Conservation (phyloP, 768 basidiomycete species). For the Kwoniella shandongensis region DNA sequence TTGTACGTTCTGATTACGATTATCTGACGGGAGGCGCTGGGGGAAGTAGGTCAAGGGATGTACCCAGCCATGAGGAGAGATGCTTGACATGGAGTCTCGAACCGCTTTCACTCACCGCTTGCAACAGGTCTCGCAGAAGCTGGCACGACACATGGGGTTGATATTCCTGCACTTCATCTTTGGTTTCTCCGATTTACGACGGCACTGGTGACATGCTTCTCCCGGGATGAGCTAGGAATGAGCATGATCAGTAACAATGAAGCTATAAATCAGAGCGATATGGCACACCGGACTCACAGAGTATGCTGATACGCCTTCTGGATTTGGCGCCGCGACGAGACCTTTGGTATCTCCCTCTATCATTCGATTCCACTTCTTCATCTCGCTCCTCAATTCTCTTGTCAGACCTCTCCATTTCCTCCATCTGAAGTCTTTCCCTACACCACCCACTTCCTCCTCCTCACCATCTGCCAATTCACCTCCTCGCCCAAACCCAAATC, state of each 20-base stretch:
- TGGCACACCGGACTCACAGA: conserved; percentile 27
- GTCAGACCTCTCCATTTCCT: conserved; percentile 33
- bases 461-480: conserved; percentile 12
- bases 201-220: conserved; percentile 50
- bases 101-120: conserved; percentile 33
- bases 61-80: too few species aligned
- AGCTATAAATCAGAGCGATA: not conserved
- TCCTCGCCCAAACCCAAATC: conserved; percentile 27
- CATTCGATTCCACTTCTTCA: conserved; percentile 24
- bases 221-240: conserved; percentile 35
- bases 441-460: conserved; percentile 21
- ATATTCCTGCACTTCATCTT: conserved; percentile 50
- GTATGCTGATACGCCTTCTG: conserved; percentile 32
- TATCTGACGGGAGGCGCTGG: too few species aligned
- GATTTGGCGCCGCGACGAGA: not conserved
- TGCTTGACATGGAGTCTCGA: too few species aligned
- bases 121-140: conserved; percentile 47
- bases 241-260: conserved; percentile 8
- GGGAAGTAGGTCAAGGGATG: too few species aligned
- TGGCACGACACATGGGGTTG: conserved; percentile 32
- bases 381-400: conserved; percentile 29
- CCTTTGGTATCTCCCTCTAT: conserved; percentile 24
- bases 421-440: conserved; percentile 38
- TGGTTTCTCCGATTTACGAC: conserved; percentile 34
- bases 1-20: too few species aligned